Evolutionary conservation across 306 rosid species (phyloP).

Genomic region (Alnus glutinosa): DNA sequence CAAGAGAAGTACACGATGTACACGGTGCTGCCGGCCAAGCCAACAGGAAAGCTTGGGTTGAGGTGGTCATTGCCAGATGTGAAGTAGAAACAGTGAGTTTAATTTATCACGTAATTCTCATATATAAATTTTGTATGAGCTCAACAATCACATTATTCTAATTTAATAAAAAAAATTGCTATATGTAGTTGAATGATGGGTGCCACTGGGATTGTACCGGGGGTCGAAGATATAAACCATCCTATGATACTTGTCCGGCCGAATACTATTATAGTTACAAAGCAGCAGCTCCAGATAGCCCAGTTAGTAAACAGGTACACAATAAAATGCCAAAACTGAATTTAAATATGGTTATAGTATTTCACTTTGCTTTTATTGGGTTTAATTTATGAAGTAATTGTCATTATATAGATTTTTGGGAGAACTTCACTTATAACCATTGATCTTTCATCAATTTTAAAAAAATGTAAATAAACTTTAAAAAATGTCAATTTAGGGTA

Average conservation of each 20-base stretch:
- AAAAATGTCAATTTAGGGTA: no score
- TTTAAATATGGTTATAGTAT: background rate
- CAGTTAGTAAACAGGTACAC: constrained; percentile 80
- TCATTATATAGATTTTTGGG: background rate
- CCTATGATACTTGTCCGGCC: no score
- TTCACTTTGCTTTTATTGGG: background rate
- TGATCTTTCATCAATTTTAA: no score
- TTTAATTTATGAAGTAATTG: background rate
- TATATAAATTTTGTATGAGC: background rate
- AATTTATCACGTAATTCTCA: no score
- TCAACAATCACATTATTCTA: background rate
- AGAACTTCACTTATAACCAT: no score
- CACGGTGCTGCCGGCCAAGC: constrained; percentile 39
- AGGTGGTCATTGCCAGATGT: constrained; percentile 81
- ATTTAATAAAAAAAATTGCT: background rate
- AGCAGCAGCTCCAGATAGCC: constrained; percentile 61
- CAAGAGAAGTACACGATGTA: no score
- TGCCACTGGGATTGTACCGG: constrained; percentile 61
- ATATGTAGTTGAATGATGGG: background rate
- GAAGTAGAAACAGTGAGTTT: constrained; percentile 74
- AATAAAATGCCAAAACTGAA: background rate
- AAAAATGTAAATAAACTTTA: no score
- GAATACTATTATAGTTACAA: no score
- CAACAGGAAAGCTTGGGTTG: constrained; percentile 90
- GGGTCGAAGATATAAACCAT: no score